phyloP scores from a whole-genome alignment of 345 rosid species.

The Hibiscus mutabilis region DNA sequence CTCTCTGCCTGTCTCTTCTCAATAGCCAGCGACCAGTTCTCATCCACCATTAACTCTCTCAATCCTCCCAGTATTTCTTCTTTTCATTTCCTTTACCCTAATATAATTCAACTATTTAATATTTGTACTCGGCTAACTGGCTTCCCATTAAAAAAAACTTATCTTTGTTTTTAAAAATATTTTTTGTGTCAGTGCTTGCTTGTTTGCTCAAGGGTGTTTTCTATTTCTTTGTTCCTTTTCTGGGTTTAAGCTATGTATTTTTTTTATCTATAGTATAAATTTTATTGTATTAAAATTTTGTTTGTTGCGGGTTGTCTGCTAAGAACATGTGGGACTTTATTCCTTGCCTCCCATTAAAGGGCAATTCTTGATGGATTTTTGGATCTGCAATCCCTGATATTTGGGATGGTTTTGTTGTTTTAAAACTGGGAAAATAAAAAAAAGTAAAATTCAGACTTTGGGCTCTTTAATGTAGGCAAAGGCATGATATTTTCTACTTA shows the following conservation, averaged over 20 bases:
- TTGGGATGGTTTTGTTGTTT: conserved; percentile 20
- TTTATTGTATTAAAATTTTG: not conserved
- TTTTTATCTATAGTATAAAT: not conserved
- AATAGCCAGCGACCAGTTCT: not conserved
- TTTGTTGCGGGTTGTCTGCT: conserved; percentile 11
- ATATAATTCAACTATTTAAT: conserved; percentile 4
- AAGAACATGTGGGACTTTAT: conserved; percentile 25
- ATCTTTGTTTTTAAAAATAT: not conserved
- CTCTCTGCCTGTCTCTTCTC: not conserved
- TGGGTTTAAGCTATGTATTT: not conserved
- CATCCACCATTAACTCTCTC: conserved; percentile 14
- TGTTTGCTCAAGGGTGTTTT: conserved; percentile 13
- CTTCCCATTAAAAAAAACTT: not conserved
- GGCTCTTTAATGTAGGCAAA: conserved; percentile 9
- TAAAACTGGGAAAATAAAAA: not conserved
- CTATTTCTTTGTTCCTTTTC: not conserved
- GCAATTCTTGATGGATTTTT: conserved; percentile 28
- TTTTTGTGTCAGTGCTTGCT: conserved; percentile 17
- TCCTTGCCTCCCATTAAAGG: conserved; percentile 17
- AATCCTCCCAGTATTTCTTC: conserved; percentile 14
- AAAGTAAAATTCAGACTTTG: not conserved
- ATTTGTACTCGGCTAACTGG: conserved; percentile 8
- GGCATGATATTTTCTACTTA: conserved; percentile 9
- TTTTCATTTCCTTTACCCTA: not conserved
- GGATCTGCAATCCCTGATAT: conserved; percentile 32